Percentiles rank a stretch among this genome's conserved stretches.
phyloP scores from a whole-genome alignment of 495 filamentous ascomycete genomes.

The Durotheca rogersii region DNA sequence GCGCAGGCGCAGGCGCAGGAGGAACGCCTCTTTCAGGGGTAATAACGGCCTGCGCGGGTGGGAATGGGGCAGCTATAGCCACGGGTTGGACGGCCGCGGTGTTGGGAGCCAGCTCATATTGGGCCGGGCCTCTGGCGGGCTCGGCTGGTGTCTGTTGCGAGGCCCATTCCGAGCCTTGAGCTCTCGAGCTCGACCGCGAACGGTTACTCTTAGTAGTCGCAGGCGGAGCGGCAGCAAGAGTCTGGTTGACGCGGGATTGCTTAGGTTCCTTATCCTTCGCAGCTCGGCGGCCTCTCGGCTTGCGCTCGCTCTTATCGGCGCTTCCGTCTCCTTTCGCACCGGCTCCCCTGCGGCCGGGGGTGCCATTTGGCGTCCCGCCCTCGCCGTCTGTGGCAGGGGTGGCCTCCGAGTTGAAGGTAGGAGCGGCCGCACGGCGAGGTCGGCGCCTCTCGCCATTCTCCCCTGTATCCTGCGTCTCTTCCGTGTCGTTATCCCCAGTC shows the following conservation, averaged over 20 bases:
- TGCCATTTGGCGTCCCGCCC: constrained; percentile 49
- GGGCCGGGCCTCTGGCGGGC: constrained; percentile 29
- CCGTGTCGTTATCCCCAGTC: constrained; percentile 55
- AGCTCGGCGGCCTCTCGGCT: constrained; percentile 50
- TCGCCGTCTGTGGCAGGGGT: constrained; percentile 55
- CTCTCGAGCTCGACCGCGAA: constrained; percentile 49
- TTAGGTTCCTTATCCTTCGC: constrained; percentile 45
- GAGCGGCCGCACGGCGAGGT: constrained; percentile 56
- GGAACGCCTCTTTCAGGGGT: constrained; percentile 40
- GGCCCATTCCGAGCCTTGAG: constrained; percentile 42
- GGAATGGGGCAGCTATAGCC: constrained; percentile 43
- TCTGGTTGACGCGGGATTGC: constrained; percentile 44
- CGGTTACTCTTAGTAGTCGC: constrained; percentile 39
- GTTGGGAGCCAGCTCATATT: constrained; percentile 40
- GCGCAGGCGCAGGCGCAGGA: constrained; percentile 23
- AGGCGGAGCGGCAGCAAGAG: constrained; percentile 46
- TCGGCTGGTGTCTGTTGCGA: constrained; percentile 38
- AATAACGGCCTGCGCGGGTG: constrained; percentile 35
- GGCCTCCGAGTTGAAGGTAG: constrained; percentile 50
- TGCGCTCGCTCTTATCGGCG: constrained; percentile 56
- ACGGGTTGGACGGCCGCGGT: constrained; percentile 26
- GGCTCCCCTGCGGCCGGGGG: constrained; percentile 54
- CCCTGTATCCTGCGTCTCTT: constrained; percentile 52
- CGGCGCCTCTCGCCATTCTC: constrained; percentile 54
- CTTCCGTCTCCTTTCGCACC: constrained; percentile 52